A percentile compares a stretch with the other conserved stretches of the same genome.
phyloP scores from a whole-genome alignment of 805 yeast genomes.

The Saturnispora diversa region DNA sequence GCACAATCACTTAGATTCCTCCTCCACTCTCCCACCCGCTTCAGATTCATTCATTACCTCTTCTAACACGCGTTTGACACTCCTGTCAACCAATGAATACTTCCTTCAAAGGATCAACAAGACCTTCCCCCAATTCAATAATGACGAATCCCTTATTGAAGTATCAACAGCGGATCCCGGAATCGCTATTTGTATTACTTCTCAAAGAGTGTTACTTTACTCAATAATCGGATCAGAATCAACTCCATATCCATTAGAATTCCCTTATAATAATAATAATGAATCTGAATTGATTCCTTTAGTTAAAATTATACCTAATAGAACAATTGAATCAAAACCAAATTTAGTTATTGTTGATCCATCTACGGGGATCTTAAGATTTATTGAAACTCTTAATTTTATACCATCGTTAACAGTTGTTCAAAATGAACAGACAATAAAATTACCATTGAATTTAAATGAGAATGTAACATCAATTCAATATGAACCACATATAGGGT shows the following conservation, averaged over 20 bases:
- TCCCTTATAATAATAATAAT: conserved; percentile 32
- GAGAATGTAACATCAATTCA: conserved; percentile 54
- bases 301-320: conserved; percentile 54
- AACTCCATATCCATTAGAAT: conserved; percentile 48
- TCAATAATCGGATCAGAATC: conserved; percentile 53
- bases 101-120: conserved; percentile 24
- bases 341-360: conserved; percentile 65
- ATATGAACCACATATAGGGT: conserved; percentile 66
- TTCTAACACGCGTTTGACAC: neutral
- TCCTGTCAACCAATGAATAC: neutral
- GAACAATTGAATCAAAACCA: conserved; percentile 44
- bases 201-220: conserved; percentile 58
- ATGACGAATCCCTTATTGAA: conserved; percentile 18
- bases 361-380: conserved; percentile 49
- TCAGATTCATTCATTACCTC: neutral
- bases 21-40: no score
- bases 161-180: conserved; percentile 24
- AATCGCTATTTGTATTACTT: conserved; percentile 31
- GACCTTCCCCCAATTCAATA: conserved; percentile 37
- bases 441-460: conserved; percentile 36
- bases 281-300: no score
- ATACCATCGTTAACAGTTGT: conserved; percentile 47
- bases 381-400: conserved; percentile 66
- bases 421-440: conserved; percentile 29
- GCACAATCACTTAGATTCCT: no score